Conservation (phyloP, 768 basidiomycete species). For the Steccherinum ochraceum region DNA sequence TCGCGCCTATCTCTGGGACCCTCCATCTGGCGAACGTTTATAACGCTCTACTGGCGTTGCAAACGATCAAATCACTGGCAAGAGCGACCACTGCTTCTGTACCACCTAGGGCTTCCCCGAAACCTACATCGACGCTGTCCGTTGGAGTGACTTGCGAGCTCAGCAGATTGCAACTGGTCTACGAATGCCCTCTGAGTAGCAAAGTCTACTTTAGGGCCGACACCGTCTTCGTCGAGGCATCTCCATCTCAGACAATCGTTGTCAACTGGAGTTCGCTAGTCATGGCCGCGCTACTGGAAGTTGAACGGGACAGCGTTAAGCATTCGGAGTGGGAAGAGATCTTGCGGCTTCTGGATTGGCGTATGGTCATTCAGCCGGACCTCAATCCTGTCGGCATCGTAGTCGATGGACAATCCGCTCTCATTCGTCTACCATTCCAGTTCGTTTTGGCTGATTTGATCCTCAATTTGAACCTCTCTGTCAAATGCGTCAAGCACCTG, state of each 20-base stretch:
- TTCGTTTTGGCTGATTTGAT: conserved; percentile 74
- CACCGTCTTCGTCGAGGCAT: conserved; percentile 18
- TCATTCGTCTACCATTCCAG: conserved; percentile 74
- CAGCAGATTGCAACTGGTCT: conserved; percentile 40
- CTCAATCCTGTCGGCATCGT: conserved; percentile 33
- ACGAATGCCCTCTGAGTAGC: conserved; percentile 40
- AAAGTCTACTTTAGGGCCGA: conserved; percentile 33
- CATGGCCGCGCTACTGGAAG: conserved; percentile 53
- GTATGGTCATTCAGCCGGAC: conserved; percentile 29
- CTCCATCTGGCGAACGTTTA: conserved; percentile 68
- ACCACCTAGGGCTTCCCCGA: conserved; percentile 11
- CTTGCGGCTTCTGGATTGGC: conserved; percentile 49
- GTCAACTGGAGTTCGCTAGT: conserved; percentile 36
- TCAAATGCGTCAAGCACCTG: conserved; percentile 75
- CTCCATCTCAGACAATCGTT: conserved; percentile 16
- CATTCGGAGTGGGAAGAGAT: conserved; percentile 72
- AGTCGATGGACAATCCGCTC: conserved; percentile 56
- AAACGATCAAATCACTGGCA: conserved; percentile 40
- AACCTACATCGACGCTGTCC: conserved; percentile 14
- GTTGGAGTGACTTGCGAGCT: conserved; percentile 26
- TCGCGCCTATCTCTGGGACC: conserved; percentile 45
- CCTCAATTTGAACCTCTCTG: conserved; percentile 56
- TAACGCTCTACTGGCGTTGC: conserved; percentile 55
- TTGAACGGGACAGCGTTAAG: conserved; percentile 27
- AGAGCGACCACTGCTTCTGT: too few species aligned